Base-by-base conservation (phyloP, 768 basidiomycete species). In the Boletus rubroflammeus region DNA sequence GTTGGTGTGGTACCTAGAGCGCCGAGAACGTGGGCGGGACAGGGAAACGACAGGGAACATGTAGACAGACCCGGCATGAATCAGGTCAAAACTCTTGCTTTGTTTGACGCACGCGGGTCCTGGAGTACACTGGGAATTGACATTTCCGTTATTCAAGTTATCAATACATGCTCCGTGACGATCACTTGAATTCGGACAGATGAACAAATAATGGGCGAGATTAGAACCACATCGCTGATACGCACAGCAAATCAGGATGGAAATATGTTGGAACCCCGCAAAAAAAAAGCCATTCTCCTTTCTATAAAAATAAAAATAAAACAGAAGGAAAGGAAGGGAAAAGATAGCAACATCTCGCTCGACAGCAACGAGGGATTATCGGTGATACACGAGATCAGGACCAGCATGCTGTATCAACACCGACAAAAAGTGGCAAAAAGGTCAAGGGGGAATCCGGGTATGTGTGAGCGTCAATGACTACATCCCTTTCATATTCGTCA, bases 1-100 rank as follows among this genome's bases (percentile, higher is more conserved):
- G 71, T 38, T 81, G 13, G 84, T 84, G 46, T 83, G 81, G 76
- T 75, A 74, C 54, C 61, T 85, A 13, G 82, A 86, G 54, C 64
- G 51, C 42, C 65, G 76, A 40, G 77, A 77, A 39, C 61, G 50
- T 5, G 43, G 26, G 8, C 50, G 23, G 25, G 19, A 32, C n/a
- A 55, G 54, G 43, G n/a, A 50, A 45, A 29, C 26, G 11, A 23
- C 17, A 3, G 34, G 2, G 15, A 21, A 17, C 17, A 29, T 1
- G 29, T 25, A 31, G 21, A 17, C n/a, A 26, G 38, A 36, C 26
- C 19, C 9, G 13, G 11, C 19, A 15, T 23, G 10, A 46, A 15
- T 44, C 19, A 9, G 28, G 23, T 7, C 3, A 3, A 10, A 36
- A 19, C 15, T 3, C 21, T 32, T 26, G 23, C 38, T 38, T 23